Evolutionary conservation across 805 yeast genomes (phyloP), one percentile per base, ranked within the genome.

Genomic region (Wickerhamomyces xylosicus): DNA sequence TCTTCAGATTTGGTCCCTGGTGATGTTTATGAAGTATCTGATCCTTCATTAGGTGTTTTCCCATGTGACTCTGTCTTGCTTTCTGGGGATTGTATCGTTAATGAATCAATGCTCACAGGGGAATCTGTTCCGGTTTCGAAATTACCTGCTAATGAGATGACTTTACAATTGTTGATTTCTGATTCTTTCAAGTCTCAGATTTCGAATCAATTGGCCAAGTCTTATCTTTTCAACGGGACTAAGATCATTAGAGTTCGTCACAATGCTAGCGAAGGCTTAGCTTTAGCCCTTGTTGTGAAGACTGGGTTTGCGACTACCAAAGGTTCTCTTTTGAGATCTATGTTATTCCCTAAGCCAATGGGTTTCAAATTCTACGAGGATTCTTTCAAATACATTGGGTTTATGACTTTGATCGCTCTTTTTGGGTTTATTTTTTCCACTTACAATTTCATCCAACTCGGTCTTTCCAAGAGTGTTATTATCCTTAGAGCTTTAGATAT

Each of bases 51-150:
- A 41, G 51, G 66, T 3, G 52, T 71, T 1, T 69, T 90, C 36
- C 98, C 99, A 0, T 87, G 96, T 55, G 99, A 92, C 59, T 82
- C 95, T 1, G 59, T 92, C 11, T 65, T 92, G 37, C 62, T 90
- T 16, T 75, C 87, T 27, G 98, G 99, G 37, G 97, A 89, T 55
- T 85, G 95, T 56, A 87, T 92, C 39, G 83, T 92, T n/a, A 92
- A 92, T 58, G 99, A 92, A 56, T 84, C 97, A 5, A 92, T 92
- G 95, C 69, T 92, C 17, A 92, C 99, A 0, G 99, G 99, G 31
- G 99, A 92, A 58, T 86, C 96, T 38, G 97, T 92, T 1, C 98
- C 99, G 0, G 95, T 92, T 3, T 75, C 96, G 0, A 92, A 92
- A 57, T 45, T 67, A 10, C 71, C 84, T 2, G 85, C 92, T 2